Base-by-base conservation (phyloP, 257 asterid species). In the Cruciata laevipes region DNA sequence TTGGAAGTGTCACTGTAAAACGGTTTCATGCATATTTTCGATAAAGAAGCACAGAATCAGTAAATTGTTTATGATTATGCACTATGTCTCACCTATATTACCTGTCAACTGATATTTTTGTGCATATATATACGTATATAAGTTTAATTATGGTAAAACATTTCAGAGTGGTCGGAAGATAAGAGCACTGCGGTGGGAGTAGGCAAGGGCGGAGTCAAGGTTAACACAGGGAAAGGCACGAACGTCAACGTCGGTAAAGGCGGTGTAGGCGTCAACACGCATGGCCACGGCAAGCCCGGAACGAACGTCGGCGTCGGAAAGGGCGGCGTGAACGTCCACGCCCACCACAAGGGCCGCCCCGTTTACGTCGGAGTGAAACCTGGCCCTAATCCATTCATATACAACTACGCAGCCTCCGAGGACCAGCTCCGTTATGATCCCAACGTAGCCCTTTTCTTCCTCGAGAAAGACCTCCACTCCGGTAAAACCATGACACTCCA, bases 351-450 rank as follows among this genome's bases (percentile, higher is more conserved):
- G 37, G 74, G 74, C n/a, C 83, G 68, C 20, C 95, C 88, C 0
- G 83, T 85, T 1, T 59, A 73, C 31, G 95, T 88, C 8, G 72
- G 77, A 0, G 93, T 86, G 12, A 6, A 9, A 0, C 82, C 87
- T 0, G 75, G 83, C 0, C 8, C 51, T 0, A 3, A 1, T 3
- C 96, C 96, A 0, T 87, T 87, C 68, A 0, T 0, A 0, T 92
- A 87, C 82, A 0, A 0, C 0, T 92, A 85, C 20, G 96, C 96
- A 1, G 97, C 94, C 56, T 51, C 78, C 3, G 87, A 86, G 20
- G 80, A 89, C 35, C 96, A 90, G 66, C 83, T 86, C 61, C 80
- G 79, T 2, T 91, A 85, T 17, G 66, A 82, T 74, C 92, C 94
- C 17, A 80, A 77, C 49, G 84, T 77, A 7, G 96, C 90, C 55